These are phyloP conservation scores for Ustilago hordei DNA, from an alignment of 1,284 basidiomycete species.

Conservation along the genomic window DNA sequence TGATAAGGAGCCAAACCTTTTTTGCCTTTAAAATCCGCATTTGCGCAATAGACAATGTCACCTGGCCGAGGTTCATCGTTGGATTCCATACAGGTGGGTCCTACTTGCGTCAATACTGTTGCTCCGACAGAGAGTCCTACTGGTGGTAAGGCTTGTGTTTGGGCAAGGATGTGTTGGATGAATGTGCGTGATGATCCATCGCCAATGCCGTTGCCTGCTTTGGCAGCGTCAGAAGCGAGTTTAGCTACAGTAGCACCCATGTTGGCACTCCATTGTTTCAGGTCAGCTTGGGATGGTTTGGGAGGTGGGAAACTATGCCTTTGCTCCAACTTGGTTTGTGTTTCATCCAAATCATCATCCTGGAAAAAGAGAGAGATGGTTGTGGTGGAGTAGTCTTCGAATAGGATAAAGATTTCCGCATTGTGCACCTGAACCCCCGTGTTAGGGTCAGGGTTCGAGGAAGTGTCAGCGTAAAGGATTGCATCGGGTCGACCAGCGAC, in stretches of 20 bases:
- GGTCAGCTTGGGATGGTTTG: slow-evolving; percentile 73
- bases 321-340: slow-evolving; percentile 44
- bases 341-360: slow-evolving; percentile 55
- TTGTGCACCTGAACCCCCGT: slow-evolving; percentile 26
- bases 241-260: slow-evolving; percentile 82
- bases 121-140: slow-evolving; percentile 55
- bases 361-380: slow-evolving; percentile 46
- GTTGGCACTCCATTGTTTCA: slow-evolving; percentile 78
- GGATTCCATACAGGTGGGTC: slow-evolving; percentile 77
- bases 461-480: slow-evolving; percentile 50
- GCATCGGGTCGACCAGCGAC: slow-evolving; percentile 55
- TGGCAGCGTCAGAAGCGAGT: slow-evolving; percentile 72
- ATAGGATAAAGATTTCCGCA: slow-evolving; percentile 52
- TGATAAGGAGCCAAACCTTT: slow-evolving; percentile 81
- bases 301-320: slow-evolving; percentile 47
- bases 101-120: slow-evolving; percentile 74
- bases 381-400: slow-evolving; percentile 61
- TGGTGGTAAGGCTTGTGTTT: slow-evolving; percentile 73
- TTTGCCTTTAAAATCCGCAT: slow-evolving; percentile 87
- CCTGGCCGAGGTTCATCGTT: slow-evolving; percentile 85
- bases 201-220: slow-evolving; percentile 80
- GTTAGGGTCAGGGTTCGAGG: slow-evolving; percentile 21
- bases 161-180: slow-evolving; percentile 76
- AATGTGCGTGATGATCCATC: slow-evolving; percentile 86
- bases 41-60: slow-evolving; percentile 81